A percentile compares a stretch with the other conserved stretches of the same genome.
These are phyloP conservation scores for Ophiorrhiza pumila DNA, from an alignment of 257 asterid genomes.

Conservation along the genomic window DNA sequence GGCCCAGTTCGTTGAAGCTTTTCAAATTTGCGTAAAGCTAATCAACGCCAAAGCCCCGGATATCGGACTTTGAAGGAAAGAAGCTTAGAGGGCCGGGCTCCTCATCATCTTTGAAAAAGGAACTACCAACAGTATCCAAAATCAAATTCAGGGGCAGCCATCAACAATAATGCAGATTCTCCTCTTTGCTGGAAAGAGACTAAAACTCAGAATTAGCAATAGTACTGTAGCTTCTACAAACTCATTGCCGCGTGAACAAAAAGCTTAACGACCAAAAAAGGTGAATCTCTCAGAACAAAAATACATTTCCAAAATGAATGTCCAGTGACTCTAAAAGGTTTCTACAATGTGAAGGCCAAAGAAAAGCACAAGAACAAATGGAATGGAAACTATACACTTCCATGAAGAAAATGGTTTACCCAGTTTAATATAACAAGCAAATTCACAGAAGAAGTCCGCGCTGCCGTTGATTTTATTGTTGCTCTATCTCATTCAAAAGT, in stretches of 20 bases:
- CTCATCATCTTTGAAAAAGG: not conserved
- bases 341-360: not conserved
- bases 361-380: not conserved
- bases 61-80: too few species aligned
- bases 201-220: not conserved
- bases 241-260: too few species aligned
- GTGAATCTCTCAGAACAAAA: not conserved
- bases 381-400: not conserved
- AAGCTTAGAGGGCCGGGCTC: not conserved
- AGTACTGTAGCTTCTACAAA: too few species aligned
- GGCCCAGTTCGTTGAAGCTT: too few species aligned
- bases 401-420: not conserved
- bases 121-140: not conserved
- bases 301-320: not conserved
- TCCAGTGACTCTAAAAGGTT: not conserved
- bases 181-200: not conserved
- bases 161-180: not conserved
- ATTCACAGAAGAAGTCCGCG: not conserved
- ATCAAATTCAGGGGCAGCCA: not conserved
- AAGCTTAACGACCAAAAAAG: too few species aligned
- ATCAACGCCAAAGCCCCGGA: too few species aligned
- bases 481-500: conserved; percentile 4
- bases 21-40: too few species aligned
- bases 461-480: not conserved
- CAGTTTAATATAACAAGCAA: not conserved